Base-by-base conservation (phyloP, 139 green algal genomes). In the Pleodorina starrii region DNA sequence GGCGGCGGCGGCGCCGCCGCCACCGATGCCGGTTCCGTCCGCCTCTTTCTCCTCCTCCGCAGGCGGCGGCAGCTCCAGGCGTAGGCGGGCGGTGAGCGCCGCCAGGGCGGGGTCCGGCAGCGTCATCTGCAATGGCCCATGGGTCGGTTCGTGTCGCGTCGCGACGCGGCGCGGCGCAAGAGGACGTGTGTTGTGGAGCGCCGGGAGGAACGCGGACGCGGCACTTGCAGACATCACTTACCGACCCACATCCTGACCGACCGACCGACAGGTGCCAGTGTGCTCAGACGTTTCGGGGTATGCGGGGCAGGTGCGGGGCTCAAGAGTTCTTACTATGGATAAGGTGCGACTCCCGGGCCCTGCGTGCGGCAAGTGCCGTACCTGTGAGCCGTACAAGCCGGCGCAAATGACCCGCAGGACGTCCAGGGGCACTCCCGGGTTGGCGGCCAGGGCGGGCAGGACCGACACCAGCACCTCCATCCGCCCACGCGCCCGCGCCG, bases 321-420 rank as follows among this genome's bases (percentile, higher is more conserved):
- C n/a, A n/a, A n/a, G n/a, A n/a, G n/a, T n/a, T n/a, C n/a, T n/a
- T n/a, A n/a, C n/a, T n/a, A n/a, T n/a, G n/a, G n/a, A n/a, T n/a
- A n/a, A n/a, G n/a, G n/a, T n/a, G n/a, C n/a, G n/a, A n/a, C n/a
- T n/a, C n/a, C n/a, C n/a, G n/a, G n/a, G n/a, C n/a, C n/a, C n/a
- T n/a, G n/a, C n/a, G n/a, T n/a, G n/a, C n/a, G n/a, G n/a, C n/a
- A n/a, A n/a, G n/a, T n/a, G 10, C 3, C 72, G 40, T 54, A 85
- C 77, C 77, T 69, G 32, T 5, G 77, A 38, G 7, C 10, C 23
- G 35, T 85, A 59, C 36, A 85, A 51, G 23, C 27, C 77, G 0
- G 77, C 77, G 19, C 77, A 85, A 5, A 73, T 54, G n/a, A 43
- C 63, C 19, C 77, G 50, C 50, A 85, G 51, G 19, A 85, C 77